Conservation (phyloP, 371 early-diverging fungal species). For the Coemansia sp. region DNA sequence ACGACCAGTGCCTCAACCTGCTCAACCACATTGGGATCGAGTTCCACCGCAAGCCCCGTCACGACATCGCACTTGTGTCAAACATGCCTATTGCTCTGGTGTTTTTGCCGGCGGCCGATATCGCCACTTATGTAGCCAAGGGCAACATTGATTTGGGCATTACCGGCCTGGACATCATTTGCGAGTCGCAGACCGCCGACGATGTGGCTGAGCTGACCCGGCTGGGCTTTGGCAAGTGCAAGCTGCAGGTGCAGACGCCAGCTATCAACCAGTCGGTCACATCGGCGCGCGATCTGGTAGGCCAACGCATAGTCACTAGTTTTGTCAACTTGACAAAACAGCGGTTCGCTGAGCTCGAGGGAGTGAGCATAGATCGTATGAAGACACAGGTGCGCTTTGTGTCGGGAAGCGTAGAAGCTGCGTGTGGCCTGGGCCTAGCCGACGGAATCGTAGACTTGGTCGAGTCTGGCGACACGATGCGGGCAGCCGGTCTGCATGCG, state of each 20-base stretch:
- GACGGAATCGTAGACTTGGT: conserved; percentile 89
- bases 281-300: conserved; percentile 64
- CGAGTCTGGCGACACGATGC: conserved; percentile 97
- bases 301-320: conserved; percentile 91
- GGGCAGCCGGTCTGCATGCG: conserved; percentile 91
- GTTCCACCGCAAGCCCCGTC: conserved; percentile 87
- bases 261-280: neutral
- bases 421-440: conserved; percentile 93
- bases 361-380: conserved; percentile 40
- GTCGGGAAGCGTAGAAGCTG: conserved; percentile 92
- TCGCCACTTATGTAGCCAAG: too few relatives aligned
- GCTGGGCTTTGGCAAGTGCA: too few relatives aligned
- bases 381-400: conserved; percentile 70
- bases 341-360: conserved; percentile 72
- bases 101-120: too few relatives aligned
- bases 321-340: conserved; percentile 70
- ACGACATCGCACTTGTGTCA: conserved; percentile 90
- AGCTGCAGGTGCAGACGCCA: too few relatives aligned
- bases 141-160: too few relatives aligned
- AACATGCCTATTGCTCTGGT: conserved; percentile 57
- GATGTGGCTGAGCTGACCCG: too few relatives aligned
- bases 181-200: too few relatives aligned
- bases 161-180: too few relatives aligned
- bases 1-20: conserved; percentile 79
- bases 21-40: conserved; percentile 88